These are phyloP conservation scores for Melaleuca quinquenervia DNA, from an alignment of 345 rosid species.

Conservation along the genomic window DNA sequence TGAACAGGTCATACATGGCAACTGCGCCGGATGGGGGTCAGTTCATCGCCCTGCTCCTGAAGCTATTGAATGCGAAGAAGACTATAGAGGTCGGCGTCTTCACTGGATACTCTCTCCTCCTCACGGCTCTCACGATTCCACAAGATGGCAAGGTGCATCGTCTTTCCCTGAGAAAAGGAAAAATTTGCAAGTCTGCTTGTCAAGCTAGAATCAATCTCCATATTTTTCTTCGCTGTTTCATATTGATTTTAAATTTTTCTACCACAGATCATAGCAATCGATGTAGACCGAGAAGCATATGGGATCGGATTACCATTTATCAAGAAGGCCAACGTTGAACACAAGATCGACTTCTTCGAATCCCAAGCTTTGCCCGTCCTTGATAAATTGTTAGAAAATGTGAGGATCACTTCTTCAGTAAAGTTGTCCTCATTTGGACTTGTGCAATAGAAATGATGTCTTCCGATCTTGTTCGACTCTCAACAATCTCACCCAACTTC, in stretches of 20 bases:
- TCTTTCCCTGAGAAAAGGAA: fast-evolving
- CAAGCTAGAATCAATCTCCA: neutral
- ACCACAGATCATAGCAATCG: conserved; percentile 7
- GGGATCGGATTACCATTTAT: conserved; percentile 28
- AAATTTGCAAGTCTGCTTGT: neutral
- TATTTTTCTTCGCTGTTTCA: neutral
- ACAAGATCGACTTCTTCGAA: conserved; percentile 17
- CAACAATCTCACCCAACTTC: neutral
- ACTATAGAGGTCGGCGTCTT: conserved; percentile 59
- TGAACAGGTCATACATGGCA: neutral
- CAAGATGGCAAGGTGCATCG: conserved; percentile 37
- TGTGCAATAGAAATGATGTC: neutral
- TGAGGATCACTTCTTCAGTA: neutral
- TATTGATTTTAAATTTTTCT: neutral
- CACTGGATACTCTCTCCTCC: conserved; percentile 72
- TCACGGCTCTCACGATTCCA: conserved; percentile 49
- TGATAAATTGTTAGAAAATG: neutral
- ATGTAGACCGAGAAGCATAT: conserved; percentile 17
- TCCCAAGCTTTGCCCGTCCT: neutral
- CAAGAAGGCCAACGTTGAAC: conserved; percentile 33
- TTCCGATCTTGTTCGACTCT: neutral
- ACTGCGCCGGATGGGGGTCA: conserved; percentile 63
- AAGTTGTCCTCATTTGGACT: neutral
- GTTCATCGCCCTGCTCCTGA: conserved; percentile 35
- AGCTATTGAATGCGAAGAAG: conserved; percentile 33